Conservation (phyloP, 1,284 basidiomycete genomes). For the Cutaneotrichosporon sp. region DNA sequence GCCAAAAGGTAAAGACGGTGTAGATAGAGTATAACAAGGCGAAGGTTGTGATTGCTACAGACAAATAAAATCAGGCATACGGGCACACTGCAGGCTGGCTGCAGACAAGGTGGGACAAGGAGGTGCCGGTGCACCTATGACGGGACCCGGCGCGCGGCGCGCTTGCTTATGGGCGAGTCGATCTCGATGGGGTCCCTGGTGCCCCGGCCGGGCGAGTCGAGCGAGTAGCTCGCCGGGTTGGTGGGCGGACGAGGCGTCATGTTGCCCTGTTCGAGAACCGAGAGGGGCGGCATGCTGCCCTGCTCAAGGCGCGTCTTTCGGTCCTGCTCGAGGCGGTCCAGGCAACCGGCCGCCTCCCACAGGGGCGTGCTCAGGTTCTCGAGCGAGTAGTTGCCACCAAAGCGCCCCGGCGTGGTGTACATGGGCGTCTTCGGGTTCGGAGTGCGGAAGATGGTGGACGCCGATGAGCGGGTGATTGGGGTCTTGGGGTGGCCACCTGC, state of each 20-base stretch:
- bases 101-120: neutral
- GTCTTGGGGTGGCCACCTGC: conserved; percentile 22
- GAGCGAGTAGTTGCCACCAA: neutral
- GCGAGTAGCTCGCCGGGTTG: conserved; percentile 40
- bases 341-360: conserved; percentile 46
- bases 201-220: conserved; percentile 18
- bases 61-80: neutral
- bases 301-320: conserved; percentile 32
- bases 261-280: neutral
- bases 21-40: neutral
- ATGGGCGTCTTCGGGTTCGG: conserved; percentile 39
- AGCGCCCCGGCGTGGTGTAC: conserved; percentile 31
- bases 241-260: conserved; percentile 22
- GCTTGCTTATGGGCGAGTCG: conserved; percentile 28
- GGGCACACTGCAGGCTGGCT: neutral
- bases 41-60: conserved; percentile 9
- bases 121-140: conserved; percentile 5
- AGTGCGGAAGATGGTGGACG: conserved; percentile 37
- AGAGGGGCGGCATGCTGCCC: neutral
- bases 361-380: conserved; percentile 43
- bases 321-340: conserved; percentile 39
- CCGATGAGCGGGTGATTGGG: conserved; percentile 46
- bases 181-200: neutral
- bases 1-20: neutral
- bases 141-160: conserved; percentile 19